Evolutionary conservation across 1,284 basidiomycete genomes (phyloP).

Genomic region (Meira nashicola): DNA sequence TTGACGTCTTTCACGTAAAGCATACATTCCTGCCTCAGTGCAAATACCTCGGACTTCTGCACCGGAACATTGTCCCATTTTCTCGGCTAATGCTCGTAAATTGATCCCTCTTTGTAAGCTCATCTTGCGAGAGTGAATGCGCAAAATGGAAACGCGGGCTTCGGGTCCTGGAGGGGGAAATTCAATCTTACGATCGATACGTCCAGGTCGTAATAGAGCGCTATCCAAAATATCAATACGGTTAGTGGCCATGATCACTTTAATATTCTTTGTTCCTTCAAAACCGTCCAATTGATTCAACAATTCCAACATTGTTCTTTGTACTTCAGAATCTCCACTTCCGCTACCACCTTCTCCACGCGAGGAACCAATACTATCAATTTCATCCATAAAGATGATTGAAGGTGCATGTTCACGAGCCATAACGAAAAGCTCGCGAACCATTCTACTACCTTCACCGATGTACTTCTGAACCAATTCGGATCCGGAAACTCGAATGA

Average conservation of each 20-base stretch:
- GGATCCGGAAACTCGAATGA: slow-evolving; percentile 90
- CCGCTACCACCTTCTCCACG: slow-evolving; percentile 70
- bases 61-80: slow-evolving; percentile 98
- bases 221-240: slow-evolving; percentile 96
- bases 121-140: slow-evolving; percentile 98
- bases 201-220: slow-evolving; percentile 86
- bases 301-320: slow-evolving; percentile 94
- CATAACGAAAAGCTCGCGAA: slow-evolving; percentile 94
- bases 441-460: slow-evolving; percentile 73
- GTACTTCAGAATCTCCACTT: slow-evolving; percentile 89
- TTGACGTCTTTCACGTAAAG: slow-evolving; percentile 84
- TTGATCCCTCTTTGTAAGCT: slow-evolving; percentile 96
- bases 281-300: slow-evolving; percentile 97
- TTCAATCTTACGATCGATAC: slow-evolving; percentile 98
- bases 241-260: slow-evolving; percentile 98
- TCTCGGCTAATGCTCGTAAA: slow-evolving; percentile 85
- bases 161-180: slow-evolving; percentile 98
- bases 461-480: slow-evolving; percentile 99
- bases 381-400: slow-evolving; percentile 99
- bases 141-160: slow-evolving; percentile 89
- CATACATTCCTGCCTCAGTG: slow-evolving; percentile 98
- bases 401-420: slow-evolving; percentile 96
- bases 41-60: slow-evolving; percentile 97
- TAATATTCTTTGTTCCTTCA: slow-evolving; percentile 96
- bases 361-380: slow-evolving; percentile 93